These are phyloP conservation scores for Trichoderma gracile DNA, from an alignment of 2,329 filamentous ascomycete genomes.

Conservation along the genomic window DNA sequence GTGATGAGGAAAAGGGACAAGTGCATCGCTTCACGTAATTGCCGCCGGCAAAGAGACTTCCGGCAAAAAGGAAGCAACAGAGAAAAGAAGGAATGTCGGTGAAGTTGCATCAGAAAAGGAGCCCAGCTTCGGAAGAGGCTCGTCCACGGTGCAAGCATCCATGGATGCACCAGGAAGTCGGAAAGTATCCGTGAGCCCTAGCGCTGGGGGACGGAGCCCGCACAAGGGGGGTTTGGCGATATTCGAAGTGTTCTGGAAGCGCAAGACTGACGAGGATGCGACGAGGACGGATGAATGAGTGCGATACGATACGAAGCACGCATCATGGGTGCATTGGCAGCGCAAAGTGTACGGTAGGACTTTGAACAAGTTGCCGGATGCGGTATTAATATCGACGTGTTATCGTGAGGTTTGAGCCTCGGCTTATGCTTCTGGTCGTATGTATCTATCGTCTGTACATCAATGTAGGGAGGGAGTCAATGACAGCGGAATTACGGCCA, in stretches of 20 bases:
- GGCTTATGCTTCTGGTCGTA: no score
- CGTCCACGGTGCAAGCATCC: not conserved
- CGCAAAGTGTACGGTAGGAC: no score
- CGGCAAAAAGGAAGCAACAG: not conserved
- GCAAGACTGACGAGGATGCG: not conserved
- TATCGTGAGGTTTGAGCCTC: no score
- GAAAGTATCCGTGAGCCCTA: slow-evolving; percentile 20
- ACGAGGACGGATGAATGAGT: not conserved
- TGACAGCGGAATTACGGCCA: no score
- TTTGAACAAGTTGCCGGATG: not conserved
- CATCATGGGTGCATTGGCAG: no score
- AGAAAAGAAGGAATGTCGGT: slow-evolving; percentile 7
- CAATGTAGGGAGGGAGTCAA: no score
- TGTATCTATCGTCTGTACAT: no score
- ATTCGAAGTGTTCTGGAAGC: slow-evolving; percentile 6
- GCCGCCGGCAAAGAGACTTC: not conserved
- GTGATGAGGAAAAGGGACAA: no score
- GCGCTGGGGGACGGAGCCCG: not conserved
- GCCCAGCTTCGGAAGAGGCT: not conserved
- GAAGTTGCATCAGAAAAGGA: not conserved
- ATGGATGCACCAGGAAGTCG: not conserved
- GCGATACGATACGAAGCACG: not conserved
- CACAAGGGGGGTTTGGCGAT: slow-evolving; percentile 16
- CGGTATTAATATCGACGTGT: not conserved
- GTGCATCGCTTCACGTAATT: not conserved